A percentile compares a stretch with the other conserved stretches of the same genome.
These are phyloP conservation scores for Cryomyces antarcticus DNA, from an alignment of 495 filamentous ascomycete species.

Conservation along the genomic window DNA sequence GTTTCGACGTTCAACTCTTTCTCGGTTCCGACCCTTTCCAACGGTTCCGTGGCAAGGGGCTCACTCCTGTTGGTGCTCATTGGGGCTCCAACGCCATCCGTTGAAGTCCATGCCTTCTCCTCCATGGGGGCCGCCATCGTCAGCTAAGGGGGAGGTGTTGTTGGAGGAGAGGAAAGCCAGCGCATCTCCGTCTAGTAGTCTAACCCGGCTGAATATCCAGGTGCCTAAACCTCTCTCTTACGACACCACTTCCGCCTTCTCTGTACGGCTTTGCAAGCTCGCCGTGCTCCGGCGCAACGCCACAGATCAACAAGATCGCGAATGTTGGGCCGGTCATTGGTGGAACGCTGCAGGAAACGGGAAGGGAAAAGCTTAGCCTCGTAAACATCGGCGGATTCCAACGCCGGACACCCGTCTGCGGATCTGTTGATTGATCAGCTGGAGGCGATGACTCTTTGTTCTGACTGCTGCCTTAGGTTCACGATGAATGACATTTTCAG, in stretches of 20 bases:
- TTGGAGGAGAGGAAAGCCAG: neutral
- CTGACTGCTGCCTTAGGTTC: too few relatives aligned
- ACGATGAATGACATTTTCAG: too few relatives aligned
- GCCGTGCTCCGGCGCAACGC: neutral
- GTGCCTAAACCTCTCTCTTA: neutral
- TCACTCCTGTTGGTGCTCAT: constrained; percentile 7
- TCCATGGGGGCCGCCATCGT: neutral
- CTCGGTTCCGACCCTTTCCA: constrained; percentile 9
- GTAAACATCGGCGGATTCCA: too few relatives aligned
- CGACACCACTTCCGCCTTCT: neutral
- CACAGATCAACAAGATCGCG: neutral
- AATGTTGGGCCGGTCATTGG: neutral
- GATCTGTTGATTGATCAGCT: too few relatives aligned
- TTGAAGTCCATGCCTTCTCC: constrained; percentile 3
- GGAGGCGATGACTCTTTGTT: too few relatives aligned
- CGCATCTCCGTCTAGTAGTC: neutral
- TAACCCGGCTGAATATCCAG: neutral
- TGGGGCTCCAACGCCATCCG: neutral
- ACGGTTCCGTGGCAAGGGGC: constrained; percentile 12
- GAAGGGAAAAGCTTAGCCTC: too few relatives aligned
- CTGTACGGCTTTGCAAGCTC: neutral
- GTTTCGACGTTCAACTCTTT: constrained; percentile 11
- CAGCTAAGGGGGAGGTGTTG: neutral
- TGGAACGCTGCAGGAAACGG: neutral
- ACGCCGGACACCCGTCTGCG: too few relatives aligned